Conservation (phyloP, 345 rosid genomes). For the Lepidium didymum region DNA sequence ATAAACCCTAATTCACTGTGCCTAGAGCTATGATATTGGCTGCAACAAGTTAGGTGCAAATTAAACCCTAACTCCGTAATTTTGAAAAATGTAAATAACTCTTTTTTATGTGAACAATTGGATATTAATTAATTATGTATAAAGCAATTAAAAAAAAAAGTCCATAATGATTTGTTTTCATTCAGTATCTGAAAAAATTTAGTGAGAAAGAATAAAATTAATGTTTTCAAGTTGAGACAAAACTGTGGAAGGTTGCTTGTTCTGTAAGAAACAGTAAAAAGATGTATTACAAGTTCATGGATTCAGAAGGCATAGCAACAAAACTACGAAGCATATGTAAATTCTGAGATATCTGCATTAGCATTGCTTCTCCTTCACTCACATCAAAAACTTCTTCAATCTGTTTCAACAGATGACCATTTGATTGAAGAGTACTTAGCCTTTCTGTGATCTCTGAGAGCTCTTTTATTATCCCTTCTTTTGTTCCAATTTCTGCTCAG, state of each 20-base stretch:
- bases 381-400: slow-evolving; percentile 20
- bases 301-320: slow-evolving; percentile 28
- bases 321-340: slow-evolving; percentile 37
- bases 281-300: slow-evolving; percentile 15
- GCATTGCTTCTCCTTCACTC: slow-evolving; percentile 31
- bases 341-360: slow-evolving; percentile 37
- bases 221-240: slow-evolving; percentile 1
- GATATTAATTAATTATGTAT: no score
- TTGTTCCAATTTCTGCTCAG: slow-evolving; percentile 18
- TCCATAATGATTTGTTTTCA: no score
- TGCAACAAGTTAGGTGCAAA: not conserved
- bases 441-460: slow-evolving; percentile 33
- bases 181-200: not conserved
- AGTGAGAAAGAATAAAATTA: not conserved
- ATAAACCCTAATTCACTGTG: not conserved
- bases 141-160: no score
- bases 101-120: no score
- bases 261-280: not conserved
- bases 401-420: slow-evolving; percentile 30
- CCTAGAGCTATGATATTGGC: not conserved
- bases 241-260: not conserved
- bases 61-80: no score
- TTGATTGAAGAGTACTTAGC: slow-evolving; percentile 39
- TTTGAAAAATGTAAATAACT: no score
- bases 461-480: slow-evolving; percentile 25